Base-by-base conservation (phyloP, 306 rosid species). In the Alnus rubra region DNA sequence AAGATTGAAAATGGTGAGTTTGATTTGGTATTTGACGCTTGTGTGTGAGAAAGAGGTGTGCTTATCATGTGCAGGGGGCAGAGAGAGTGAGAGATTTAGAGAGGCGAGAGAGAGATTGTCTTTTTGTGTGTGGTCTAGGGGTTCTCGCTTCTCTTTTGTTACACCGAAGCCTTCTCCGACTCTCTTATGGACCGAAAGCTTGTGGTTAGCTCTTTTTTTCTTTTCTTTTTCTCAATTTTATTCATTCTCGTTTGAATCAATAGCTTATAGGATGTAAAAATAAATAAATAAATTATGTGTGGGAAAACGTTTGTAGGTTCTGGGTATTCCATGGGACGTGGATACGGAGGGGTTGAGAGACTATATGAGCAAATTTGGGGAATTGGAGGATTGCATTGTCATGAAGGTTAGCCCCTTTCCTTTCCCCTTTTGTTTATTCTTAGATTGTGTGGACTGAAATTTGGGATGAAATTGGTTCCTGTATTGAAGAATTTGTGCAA, bases 41-140 rank as follows among this genome's bases (percentile, higher is more conserved):
- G 77, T 92, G 96, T 88, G 97, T 92, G 96, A 92, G 97, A 92
- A 85, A 89, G 96, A 88, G 92, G 88, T 89, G 92, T 86, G 86
- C 88, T 88, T 89, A 85, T 90, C 87, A 75, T 93, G 92, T 93
- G 97, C 98, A 93, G 98, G 98, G 80, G 55, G 80, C 92, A 68
- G 72, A 68, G 97, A 88, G 93, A 86, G 94, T 90, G 97, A 86
- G 91, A 91, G 87, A 84, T 87, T 91, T 74, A 92, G 94, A 85
- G 96, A 82, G 94, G 81, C 72, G 84, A 87, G 86, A 81, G 89
- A 81, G 84, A 88, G 88, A 79, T 70, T 77, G 80, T 76, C 75
- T 58, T 71, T 31, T 39, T 81, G 76, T 81, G 79, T 75, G 48
- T 63, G 82, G 73, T 45, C 72, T 79, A 79, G 81, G 78, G 62